Evolutionary conservation across 1,284 basidiomycete genomes (phyloP).

Genomic region (Exobasidium rhododendri): DNA sequence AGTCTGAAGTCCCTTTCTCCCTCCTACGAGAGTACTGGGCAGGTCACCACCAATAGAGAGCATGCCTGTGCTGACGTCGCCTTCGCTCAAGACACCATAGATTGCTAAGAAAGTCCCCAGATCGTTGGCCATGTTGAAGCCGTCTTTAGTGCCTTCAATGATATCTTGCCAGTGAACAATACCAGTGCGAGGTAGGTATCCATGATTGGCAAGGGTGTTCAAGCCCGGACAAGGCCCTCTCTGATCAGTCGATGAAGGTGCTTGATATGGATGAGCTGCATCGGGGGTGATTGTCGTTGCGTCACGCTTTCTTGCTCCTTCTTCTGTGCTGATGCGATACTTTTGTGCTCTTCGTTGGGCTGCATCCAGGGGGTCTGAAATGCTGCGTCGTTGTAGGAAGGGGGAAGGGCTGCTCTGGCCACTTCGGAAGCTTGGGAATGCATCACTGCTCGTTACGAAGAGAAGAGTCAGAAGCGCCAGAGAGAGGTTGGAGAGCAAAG

Average conservation of each 20-base stretch:
- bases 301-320: not conserved
- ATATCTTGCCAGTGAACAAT: constrained; percentile 43
- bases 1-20: not conserved
- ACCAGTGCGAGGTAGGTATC: constrained; percentile 35
- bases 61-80: constrained; percentile 40
- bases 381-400: not conserved
- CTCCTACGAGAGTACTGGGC: not conserved
- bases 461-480: not conserved
- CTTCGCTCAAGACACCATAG: constrained; percentile 41
- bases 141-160: constrained; percentile 23
- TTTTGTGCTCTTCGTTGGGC: not conserved
- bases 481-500: not conserved
- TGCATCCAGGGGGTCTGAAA: not conserved
- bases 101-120: constrained; percentile 35
- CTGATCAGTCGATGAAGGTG: not conserved
- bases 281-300: not conserved
- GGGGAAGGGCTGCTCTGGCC: not conserved
- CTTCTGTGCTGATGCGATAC: not conserved
- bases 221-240: constrained; percentile 18
- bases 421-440: not conserved
- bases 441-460: not conserved
- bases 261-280: constrained; percentile 5
- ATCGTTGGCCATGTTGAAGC: constrained; percentile 47
- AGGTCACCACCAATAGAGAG: constrained; percentile 22
- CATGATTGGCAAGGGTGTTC: constrained; percentile 53